A percentile compares a stretch with the other conserved stretches of the same genome.
Conservation (phyloP, 169 alveolate genomes). For the Plasmodium ovale region DNA sequence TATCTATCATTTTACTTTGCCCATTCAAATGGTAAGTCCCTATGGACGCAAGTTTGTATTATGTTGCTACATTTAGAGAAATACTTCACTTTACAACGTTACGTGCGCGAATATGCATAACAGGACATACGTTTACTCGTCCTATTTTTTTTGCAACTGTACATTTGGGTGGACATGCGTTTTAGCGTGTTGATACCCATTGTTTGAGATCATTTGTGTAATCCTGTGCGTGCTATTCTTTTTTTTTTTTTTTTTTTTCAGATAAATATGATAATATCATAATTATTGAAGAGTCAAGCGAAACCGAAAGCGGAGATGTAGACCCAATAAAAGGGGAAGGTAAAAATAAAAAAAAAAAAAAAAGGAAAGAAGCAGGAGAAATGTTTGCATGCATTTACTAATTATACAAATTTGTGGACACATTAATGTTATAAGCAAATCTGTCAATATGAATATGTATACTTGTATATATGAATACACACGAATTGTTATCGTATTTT, state of each 20-base stretch:
- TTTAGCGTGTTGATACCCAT: not conserved
- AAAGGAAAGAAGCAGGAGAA: not conserved
- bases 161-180: not conserved
- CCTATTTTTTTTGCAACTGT: too few relatives aligned
- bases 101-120: not conserved
- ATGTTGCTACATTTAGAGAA: not conserved
- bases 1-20: constrained; percentile 37
- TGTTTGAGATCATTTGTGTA: too few relatives aligned
- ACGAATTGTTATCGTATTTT: not conserved
- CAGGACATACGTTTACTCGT: not conserved
- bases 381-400: not conserved
- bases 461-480: not conserved
- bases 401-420: too few relatives aligned
- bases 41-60: too few relatives aligned
- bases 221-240: not conserved
- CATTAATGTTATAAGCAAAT: too few relatives aligned
- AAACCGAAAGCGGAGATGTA: not conserved
- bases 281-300: constrained; percentile 24
- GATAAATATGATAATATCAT: constrained; percentile 50
- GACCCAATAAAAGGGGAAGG: constrained; percentile 14
- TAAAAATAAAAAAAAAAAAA: constrained; percentile 4
- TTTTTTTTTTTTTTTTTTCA: constrained; percentile 13
- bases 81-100: not conserved
- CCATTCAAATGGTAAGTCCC: constrained; percentile 45
- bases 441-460: too few relatives aligned